Evolutionary conservation across 2,329 filamentous ascomycete genomes (phyloP).

Genomic region (Chaetomium globosum): DNA sequence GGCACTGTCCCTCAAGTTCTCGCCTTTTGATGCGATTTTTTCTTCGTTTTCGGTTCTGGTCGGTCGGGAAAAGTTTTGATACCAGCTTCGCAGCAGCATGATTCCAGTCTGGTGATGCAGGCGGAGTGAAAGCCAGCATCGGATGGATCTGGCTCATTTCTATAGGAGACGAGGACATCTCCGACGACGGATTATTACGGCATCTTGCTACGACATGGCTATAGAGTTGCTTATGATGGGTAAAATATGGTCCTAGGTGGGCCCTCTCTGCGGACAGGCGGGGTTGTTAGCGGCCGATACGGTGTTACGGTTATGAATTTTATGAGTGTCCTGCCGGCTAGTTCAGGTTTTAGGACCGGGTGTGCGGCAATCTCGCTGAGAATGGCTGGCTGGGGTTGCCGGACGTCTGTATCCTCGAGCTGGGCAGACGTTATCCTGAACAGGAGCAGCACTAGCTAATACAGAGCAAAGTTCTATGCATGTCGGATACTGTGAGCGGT

Average conservation of each 20-base stretch:
- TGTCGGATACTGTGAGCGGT: neutral
- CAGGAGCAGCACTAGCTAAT: conserved; percentile 37
- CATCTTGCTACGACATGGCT: conserved; percentile 37
- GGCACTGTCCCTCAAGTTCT: conserved; percentile 25
- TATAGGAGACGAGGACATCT: conserved; percentile 31
- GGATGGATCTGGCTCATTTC: conserved; percentile 33
- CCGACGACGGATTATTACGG: conserved; percentile 33
- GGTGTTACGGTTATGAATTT: conserved; percentile 38
- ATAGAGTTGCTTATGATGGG: conserved; percentile 39
- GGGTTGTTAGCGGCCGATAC: conserved; percentile 32
- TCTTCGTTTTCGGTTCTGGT: conserved; percentile 35
- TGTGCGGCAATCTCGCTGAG: conserved; percentile 2
- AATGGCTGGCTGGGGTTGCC: conserved; percentile 18
- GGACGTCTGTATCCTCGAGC: conserved; percentile 24
- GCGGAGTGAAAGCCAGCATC: conserved; percentile 26
- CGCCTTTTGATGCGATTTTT: conserved; percentile 30
- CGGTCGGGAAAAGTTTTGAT: conserved; percentile 42
- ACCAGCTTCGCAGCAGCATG: conserved; percentile 38
- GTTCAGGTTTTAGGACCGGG: conserved; percentile 22
- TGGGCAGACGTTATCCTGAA: conserved; percentile 29
- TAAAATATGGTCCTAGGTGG: conserved; percentile 31
- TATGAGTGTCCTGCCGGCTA: conserved; percentile 25
- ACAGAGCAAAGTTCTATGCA: conserved; percentile 35
- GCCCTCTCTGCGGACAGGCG: conserved; percentile 33
- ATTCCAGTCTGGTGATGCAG: conserved; percentile 32